Conservation (phyloP, 805 yeast genomes). For the Metschnikowia lachancei region DNA sequence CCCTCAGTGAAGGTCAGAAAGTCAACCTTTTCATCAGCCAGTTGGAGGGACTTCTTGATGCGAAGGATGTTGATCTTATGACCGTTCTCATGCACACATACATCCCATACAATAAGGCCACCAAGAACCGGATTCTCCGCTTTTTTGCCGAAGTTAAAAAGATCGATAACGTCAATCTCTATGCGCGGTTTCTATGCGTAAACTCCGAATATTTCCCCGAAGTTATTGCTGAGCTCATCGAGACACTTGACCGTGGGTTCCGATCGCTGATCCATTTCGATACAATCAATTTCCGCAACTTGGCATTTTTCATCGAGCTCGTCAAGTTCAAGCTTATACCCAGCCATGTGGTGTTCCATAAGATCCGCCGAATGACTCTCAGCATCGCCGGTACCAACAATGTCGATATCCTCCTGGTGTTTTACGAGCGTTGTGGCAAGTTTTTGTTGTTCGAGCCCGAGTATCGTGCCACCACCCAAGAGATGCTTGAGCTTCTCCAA, state of each 20-base stretch:
- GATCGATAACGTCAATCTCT: slow-evolving; percentile 46
- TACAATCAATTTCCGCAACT: slow-evolving; percentile 52
- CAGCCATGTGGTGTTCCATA: slow-evolving; percentile 67
- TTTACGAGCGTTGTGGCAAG: slow-evolving; percentile 73
- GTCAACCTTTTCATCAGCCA: slow-evolving; percentile 43
- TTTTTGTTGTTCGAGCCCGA: slow-evolving; percentile 57
- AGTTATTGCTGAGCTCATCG: slow-evolving; percentile 51
- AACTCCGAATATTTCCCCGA: slow-evolving; percentile 49
- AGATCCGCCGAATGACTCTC: slow-evolving; percentile 58
- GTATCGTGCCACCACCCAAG: slow-evolving; percentile 55
- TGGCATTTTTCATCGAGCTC: slow-evolving; percentile 69
- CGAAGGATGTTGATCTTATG: slow-evolving; percentile 49
- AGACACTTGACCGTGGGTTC: slow-evolving; percentile 56
- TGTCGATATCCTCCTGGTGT: slow-evolving; percentile 63
- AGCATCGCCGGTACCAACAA: slow-evolving; percentile 53
- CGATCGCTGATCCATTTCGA: slow-evolving; percentile 56
- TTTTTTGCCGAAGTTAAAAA: slow-evolving; percentile 50
- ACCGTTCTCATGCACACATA: slow-evolving; percentile 47
- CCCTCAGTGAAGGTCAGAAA: slow-evolving; percentile 34
- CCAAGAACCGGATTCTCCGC: slow-evolving; percentile 56
- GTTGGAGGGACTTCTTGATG: slow-evolving; percentile 44
- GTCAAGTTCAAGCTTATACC: slow-evolving; percentile 75
- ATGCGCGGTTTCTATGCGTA: slow-evolving; percentile 68
- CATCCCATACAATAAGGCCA: slow-evolving; percentile 69
- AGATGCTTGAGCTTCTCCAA: slow-evolving; percentile 57